phyloP scores from a whole-genome alignment of 768 basidiomycete species.

The Psilocybe subaeruginosa region DNA sequence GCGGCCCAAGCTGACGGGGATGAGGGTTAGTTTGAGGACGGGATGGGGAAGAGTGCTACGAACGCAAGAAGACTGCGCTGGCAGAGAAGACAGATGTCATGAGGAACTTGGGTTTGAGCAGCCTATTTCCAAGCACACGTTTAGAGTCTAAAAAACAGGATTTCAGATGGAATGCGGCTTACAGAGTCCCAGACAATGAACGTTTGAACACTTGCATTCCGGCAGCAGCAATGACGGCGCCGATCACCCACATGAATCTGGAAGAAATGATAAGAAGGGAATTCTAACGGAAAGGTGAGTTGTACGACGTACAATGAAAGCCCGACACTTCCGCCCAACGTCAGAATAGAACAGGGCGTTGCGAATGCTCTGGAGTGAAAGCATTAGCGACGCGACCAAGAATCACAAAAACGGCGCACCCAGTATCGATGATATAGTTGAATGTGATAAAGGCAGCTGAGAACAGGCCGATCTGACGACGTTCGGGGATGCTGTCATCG shows the following conservation, averaged over 20 bases:
- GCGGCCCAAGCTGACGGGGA: conserved; percentile 35
- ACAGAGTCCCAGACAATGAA: conserved; percentile 42
- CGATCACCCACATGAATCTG: conserved; percentile 46
- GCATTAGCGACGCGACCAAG: neutral
- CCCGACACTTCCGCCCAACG: conserved; percentile 42
- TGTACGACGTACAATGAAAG: conserved; percentile 34
- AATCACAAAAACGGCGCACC: conserved; percentile 28
- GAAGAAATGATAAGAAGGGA: neutral
- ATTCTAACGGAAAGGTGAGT: neutral
- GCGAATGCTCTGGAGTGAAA: conserved; percentile 35
- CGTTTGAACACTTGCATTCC: conserved; percentile 37
- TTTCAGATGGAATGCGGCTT: conserved; percentile 11
- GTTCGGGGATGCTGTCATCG: conserved; percentile 1
- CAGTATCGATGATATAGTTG: conserved; percentile 46
- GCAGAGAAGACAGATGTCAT: conserved; percentile 57
- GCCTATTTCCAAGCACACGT: conserved; percentile 32
- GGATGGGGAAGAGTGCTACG: conserved; percentile 21
- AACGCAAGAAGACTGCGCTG: conserved; percentile 49
- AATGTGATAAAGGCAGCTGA: conserved; percentile 45
- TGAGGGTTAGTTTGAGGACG: neutral
- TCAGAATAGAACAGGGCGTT: conserved; percentile 42
- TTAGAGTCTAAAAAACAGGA: neutral
- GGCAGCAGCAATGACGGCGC: conserved; percentile 39
- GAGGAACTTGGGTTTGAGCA: conserved; percentile 59
- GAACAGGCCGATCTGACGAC: conserved; percentile 24